Base-by-base conservation (phyloP, 345 rosid species). In the Chamaenerion angustifolium region DNA sequence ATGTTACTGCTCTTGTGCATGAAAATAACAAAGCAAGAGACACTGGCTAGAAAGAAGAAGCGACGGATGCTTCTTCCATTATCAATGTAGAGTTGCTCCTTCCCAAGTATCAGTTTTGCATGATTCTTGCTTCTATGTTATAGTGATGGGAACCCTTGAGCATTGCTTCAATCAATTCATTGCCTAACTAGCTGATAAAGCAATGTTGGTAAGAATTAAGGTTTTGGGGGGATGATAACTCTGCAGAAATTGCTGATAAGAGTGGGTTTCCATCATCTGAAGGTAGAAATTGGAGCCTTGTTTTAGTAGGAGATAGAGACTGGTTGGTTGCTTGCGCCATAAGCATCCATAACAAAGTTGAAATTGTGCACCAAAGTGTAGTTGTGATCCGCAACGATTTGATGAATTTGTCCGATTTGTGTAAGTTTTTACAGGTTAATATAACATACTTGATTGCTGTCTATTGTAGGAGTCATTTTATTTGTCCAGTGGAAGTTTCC, bases 31-130 rank as follows among this genome's bases (percentile, higher is more conserved):
- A 90, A 90, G 81, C 92, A 87, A 63, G 83, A 73, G 64, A 80
- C 85, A 72, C 49, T 70, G 63, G 76, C 84, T 8, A 78, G 85
- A 78, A 90, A 80, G 57, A 90, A 80, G 89, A 90, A 80, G 64
- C 78, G 95, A 60, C 76, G 98, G 74, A 90, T 90, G 98, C 92
- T 90, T 70, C 94, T 90, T 62, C 98, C 98, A 12, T 69, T 90
- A 56, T 90, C 98, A 23, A 82, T 92, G 96, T 92, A 73, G 69
- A 16, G 37, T 35, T 21, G 48, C 16, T 31, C 37, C 0, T 31
- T 31, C 12, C 11, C 11, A n/a, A 42, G 16, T 11, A 12, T 16
- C 46, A 21, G 16, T 42, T 57, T 49, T 14, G 49, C 16, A 4
- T 3, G 18, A 10, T 16, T 13, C 40, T 11, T 18, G n/a, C 51